Conservation (phyloP, 1,284 basidiomycete genomes). For the Retiboletus flavoniger region DNA sequence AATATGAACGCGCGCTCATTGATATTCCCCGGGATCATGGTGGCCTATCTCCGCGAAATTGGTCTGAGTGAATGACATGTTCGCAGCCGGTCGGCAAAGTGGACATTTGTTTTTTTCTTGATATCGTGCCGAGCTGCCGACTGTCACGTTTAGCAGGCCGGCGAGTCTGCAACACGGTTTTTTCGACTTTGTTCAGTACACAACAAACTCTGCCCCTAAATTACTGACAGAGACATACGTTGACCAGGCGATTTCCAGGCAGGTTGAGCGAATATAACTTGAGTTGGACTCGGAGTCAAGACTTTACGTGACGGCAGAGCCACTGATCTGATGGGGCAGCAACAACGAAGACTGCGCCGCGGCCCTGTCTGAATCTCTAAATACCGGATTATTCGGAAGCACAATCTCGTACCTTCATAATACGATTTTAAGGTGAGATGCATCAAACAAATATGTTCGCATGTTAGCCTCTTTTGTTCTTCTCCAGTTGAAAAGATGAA, state of each 20-base stretch:
- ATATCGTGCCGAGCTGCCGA: neutral
- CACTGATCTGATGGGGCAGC: too few species aligned
- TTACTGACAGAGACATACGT: neutral
- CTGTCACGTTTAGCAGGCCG: neutral
- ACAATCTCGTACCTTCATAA: too few species aligned
- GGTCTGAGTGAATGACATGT: neutral
- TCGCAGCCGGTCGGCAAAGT: constrained; percentile 13
- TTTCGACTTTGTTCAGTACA: neutral
- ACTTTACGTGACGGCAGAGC: neutral
- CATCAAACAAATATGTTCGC: neutral
- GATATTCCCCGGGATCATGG: constrained; percentile 1
- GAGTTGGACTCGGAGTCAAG: neutral
- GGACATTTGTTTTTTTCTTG: neutral
- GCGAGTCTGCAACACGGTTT: neutral
- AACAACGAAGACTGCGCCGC: too few species aligned
- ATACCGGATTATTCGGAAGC: too few species aligned
- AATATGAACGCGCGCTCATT: constrained; percentile 8
- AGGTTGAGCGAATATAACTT: neutral
- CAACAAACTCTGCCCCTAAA: neutral
- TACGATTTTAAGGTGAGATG: neutral
- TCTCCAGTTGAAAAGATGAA: neutral
- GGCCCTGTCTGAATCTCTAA: too few species aligned
- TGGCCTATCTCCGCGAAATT: constrained; percentile 28
- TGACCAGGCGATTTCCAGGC: neutral
- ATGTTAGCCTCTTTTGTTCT: neutral